Percentiles rank a stretch among this genome's conserved stretches.
phyloP scores from a whole-genome alignment of 192 early-diverging fungal genomes.

The Ambispora gerdemannii region DNA sequence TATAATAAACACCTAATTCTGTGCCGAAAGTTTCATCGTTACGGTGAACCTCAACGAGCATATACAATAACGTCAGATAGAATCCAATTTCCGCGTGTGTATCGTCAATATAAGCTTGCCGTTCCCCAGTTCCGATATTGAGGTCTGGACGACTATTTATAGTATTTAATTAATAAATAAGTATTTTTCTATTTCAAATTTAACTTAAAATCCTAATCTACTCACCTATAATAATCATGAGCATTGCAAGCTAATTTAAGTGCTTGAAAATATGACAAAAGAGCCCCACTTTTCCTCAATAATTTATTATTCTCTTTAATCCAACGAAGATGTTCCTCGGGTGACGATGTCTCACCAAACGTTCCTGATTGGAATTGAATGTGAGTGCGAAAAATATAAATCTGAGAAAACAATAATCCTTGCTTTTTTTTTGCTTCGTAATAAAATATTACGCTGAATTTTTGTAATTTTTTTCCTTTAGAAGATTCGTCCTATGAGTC shows the following conservation, averaged over 20 bases:
- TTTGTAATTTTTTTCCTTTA: no score
- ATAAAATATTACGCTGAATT: no score
- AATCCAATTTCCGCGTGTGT: conserved; percentile 41
- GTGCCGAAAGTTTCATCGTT: conserved; percentile 45
- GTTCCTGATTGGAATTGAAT: conserved; percentile 7
- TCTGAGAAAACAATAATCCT: no score
- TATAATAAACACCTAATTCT: conserved; percentile 44
- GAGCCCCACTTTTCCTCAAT: conserved; percentile 54
- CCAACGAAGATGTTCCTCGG: conserved; percentile 48
- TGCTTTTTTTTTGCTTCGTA: no score
- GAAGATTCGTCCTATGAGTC: no score
- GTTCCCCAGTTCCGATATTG: not conserved
- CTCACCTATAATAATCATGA: conserved; percentile 44
- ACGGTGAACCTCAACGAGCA: conserved; percentile 57
- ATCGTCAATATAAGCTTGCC: conserved; percentile 28
- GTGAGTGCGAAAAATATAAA: not conserved
- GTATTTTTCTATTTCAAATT: not conserved
- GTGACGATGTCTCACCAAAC: conserved; percentile 16
- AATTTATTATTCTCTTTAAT: conserved; percentile 60
- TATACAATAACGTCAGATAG: conserved; percentile 61
- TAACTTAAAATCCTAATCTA: not conserved
- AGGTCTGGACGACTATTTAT: conserved; percentile 2
- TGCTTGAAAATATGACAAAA: conserved; percentile 55
- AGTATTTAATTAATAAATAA: not conserved
- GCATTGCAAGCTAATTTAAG: conserved; percentile 53